Base-by-base conservation (phyloP, 495 filamentous ascomycete genomes). In the Hyaloscypha bicolor region DNA sequence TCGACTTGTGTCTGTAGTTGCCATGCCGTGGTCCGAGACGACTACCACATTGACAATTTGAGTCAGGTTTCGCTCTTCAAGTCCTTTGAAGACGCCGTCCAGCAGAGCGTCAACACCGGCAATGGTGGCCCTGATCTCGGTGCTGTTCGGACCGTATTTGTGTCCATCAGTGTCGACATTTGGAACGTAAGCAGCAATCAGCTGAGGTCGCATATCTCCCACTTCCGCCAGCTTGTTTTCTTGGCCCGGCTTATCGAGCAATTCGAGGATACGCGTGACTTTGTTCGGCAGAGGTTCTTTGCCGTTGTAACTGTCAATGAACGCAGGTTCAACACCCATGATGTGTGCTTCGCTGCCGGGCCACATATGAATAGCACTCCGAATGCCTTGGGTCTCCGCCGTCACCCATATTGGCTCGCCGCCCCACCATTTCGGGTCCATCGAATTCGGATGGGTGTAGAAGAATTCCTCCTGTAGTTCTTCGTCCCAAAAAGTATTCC, bases 11-110 rank as follows among this genome's bases (percentile, higher is more conserved):
- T 92, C 89, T 0, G 95, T 97, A 1, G 91, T 94, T 4, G 94
- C 94, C 95, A 99, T 99, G 25, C 95, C 95, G 72, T 99, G 95
- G 76, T 99, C 95, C 12, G 93, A 96, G 19, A 99, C 94, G n/a
- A 99, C 85, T 39, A 99, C 87, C n/a, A 99, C 85, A 69, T 99
- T 99, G 72, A 97, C 91, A 55, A 98, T 88, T 11, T 89, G 75
- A 0, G 93, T 97, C 19, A 98, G 80, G 72, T 97, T 96, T 30
- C 95, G 88, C 35, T 83, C 80, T 65, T 94, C 83, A 0, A 99
- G 79, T 0, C 93, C 94, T 9, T 82, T 72, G 72, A 99, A 90
- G 9, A 99, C 77, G 4, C 79, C 69, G 6, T 85, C 88, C 1
- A 99, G 82, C 90, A 98, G 92, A 2, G 69, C 76, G 75, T 99